These are phyloP conservation scores for Stevia rebaudiana DNA, from an alignment of 140 eudicot genomes.

Conservation along the genomic window DNA sequence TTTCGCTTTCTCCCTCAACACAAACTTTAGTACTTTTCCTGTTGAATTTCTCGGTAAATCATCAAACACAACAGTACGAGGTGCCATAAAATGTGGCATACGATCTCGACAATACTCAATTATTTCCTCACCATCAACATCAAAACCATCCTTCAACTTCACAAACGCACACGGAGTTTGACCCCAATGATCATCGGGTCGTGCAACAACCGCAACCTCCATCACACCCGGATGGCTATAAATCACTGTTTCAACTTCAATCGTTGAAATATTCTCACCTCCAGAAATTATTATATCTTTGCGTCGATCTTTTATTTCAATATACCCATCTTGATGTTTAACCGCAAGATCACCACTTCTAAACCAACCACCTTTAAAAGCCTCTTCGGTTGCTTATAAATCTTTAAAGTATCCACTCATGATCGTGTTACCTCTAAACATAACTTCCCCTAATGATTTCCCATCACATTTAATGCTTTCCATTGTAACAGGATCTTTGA, in stretches of 20 bases:
- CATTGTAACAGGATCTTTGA: background rate
- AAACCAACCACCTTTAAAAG: background rate
- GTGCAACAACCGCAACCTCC: background rate
- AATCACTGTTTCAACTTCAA: background rate
- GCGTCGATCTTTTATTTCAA: background rate
- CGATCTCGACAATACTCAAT: background rate
- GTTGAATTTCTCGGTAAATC: slow-evolving; percentile 3
- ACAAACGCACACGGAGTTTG: background rate
- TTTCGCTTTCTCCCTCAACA: slow-evolving; percentile 1
- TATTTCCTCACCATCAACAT: background rate
- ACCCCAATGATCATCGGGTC: slow-evolving; percentile 7
- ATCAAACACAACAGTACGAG: background rate
- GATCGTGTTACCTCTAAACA: slow-evolving; percentile 1
- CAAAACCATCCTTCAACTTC: background rate
- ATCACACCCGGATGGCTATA: background rate
- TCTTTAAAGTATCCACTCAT: slow-evolving; percentile 1
- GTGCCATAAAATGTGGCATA: background rate
- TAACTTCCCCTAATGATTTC: background rate
- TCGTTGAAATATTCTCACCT: background rate
- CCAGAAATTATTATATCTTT: background rate
- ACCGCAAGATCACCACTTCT: background rate
- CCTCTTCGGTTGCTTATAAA: background rate
- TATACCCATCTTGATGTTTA: background rate
- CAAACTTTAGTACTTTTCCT: background rate
- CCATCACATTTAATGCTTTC: slow-evolving; percentile 4